Evolutionary conservation across 371 early-diverging fungal genomes (phyloP).

Genomic region (Apophysomyces elegans): DNA sequence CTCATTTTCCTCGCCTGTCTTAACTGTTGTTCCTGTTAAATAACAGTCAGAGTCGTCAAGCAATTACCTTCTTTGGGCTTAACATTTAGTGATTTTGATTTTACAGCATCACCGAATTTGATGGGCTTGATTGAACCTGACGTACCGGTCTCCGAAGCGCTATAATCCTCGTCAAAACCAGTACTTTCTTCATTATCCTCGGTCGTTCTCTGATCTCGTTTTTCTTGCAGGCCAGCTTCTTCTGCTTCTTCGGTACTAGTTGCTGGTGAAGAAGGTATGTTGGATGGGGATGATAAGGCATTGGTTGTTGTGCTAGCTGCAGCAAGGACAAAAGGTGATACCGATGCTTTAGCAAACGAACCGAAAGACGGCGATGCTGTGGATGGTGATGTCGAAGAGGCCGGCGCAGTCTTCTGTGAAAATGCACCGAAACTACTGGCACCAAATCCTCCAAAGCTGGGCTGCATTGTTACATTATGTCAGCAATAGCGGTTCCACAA

Average conservation of each 20-base stretch:
- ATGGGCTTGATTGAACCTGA: slow-evolving; percentile 11
- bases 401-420: slow-evolving; percentile 12
- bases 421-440: slow-evolving; percentile 29
- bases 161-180: slow-evolving; percentile 12
- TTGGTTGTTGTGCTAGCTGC: slow-evolving; percentile 32
- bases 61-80: slow-evolving; percentile 31
- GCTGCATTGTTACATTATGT: slow-evolving; percentile 3
- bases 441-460: slow-evolving; percentile 39
- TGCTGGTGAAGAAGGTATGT: slow-evolving; percentile 12
- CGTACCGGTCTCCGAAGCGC: slow-evolving; percentile 1
- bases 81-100: slow-evolving; percentile 33
- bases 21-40: slow-evolving; percentile 23
- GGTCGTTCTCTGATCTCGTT: background rate
- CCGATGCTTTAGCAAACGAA: slow-evolving; percentile 45
- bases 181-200: slow-evolving; percentile 12
- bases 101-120: slow-evolving; percentile 32
- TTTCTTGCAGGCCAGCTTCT: background rate
- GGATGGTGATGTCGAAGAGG: slow-evolving; percentile 13
- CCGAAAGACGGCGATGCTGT: slow-evolving; percentile 27
- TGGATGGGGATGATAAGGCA: slow-evolving; percentile 24
- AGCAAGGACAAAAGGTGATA: slow-evolving; percentile 44
- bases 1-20: slow-evolving; percentile 59
- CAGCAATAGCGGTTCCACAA: background rate
- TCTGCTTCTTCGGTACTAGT: background rate
- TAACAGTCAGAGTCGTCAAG: background rate